Conservation (phyloP, 1,139 yeast genomes). For the Blastobotrys buckinghamii region DNA sequence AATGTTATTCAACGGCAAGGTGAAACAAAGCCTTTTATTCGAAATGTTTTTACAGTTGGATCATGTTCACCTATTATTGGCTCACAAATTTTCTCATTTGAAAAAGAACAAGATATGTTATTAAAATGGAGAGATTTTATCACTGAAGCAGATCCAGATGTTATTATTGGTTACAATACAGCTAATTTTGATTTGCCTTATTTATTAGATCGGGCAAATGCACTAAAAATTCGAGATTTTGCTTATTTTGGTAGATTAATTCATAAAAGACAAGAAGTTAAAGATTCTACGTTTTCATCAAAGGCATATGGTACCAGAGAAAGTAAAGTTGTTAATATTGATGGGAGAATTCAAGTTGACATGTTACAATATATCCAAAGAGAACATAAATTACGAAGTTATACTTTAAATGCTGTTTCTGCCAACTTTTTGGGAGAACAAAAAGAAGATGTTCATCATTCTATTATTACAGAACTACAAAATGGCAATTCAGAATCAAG, state of each 20-base stretch:
- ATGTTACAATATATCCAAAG: conserved; percentile 88
- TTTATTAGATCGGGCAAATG: conserved; percentile 76
- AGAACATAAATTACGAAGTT: conserved; percentile 90
- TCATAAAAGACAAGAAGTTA: conserved; percentile 65
- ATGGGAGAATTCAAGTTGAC: conserved; percentile 94
- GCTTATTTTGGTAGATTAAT: conserved; percentile 82
- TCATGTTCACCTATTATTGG: conserved; percentile 94
- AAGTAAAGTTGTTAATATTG: conserved; percentile 83
- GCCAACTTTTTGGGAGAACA: conserved; percentile 94
- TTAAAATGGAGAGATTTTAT: conserved; percentile 82
- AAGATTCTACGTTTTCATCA: conserved; percentile 81
- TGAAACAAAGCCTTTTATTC: conserved; percentile 72
- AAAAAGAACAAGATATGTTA: conserved; percentile 76
- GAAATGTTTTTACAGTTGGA: conserved; percentile 90
- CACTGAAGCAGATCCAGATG: conserved; percentile 85
- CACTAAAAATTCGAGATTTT: conserved; percentile 60
- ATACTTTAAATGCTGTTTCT: conserved; percentile 91
- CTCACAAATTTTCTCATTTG: conserved; percentile 74
- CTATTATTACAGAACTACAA: conserved; percentile 90
- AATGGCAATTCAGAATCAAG: conserved; percentile 91
- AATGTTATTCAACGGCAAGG: conserved; percentile 86
- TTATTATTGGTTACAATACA: conserved; percentile 92
- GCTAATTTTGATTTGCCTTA: conserved; percentile 95
- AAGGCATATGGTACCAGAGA: conserved; percentile 97
- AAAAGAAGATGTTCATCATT: conserved; percentile 96